Percentiles rank a stretch among this genome's conserved stretches.
phyloP scores from a whole-genome alignment of 2,329 filamentous ascomycete species.

The Nemania diffusa region DNA sequence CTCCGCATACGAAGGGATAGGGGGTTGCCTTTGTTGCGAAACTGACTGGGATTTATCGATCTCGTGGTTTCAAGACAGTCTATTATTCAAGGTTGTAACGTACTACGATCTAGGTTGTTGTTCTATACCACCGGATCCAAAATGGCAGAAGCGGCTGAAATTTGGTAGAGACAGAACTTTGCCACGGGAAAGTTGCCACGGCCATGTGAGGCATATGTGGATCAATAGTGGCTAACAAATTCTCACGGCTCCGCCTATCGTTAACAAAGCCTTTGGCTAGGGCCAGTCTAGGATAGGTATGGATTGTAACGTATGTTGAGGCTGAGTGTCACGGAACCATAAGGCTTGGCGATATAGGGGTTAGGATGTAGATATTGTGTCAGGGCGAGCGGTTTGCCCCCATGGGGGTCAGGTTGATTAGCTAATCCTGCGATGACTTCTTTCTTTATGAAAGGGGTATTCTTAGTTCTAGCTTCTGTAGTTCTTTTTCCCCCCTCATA shows the following conservation, averaged over 20 bases:
- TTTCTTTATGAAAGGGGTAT: too few relatives aligned
- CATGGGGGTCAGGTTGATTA: too few relatives aligned
- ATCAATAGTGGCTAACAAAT: neutral
- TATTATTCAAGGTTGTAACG: conserved; percentile 20
- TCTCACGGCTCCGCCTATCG: neutral
- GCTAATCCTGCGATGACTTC: too few relatives aligned
- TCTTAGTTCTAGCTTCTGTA: too few relatives aligned
- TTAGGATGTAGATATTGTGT: neutral
- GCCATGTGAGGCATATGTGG: conserved; percentile 2
- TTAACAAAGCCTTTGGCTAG: conserved; percentile 2
- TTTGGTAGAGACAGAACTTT: neutral
- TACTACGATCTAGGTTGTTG: conserved; percentile 27
- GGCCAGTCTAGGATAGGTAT: neutral
- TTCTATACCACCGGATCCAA: conserved; percentile 28
- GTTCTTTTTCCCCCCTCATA: too few relatives aligned
- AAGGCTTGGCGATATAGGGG: neutral
- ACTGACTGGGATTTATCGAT: conserved; percentile 29
- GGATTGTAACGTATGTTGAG: neutral
- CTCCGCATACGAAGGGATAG: conserved; percentile 18
- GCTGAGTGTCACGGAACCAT: conserved; percentile 1
- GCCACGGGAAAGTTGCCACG: neutral
- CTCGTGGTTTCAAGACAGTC: conserved; percentile 18
- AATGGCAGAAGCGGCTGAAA: conserved; percentile 20
- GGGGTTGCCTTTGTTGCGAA: conserved; percentile 17
- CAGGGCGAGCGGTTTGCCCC: too few relatives aligned